Evolutionary conservation across 768 basidiomycete genomes (phyloP).

Genomic region (Termitomyces sp.): DNA sequence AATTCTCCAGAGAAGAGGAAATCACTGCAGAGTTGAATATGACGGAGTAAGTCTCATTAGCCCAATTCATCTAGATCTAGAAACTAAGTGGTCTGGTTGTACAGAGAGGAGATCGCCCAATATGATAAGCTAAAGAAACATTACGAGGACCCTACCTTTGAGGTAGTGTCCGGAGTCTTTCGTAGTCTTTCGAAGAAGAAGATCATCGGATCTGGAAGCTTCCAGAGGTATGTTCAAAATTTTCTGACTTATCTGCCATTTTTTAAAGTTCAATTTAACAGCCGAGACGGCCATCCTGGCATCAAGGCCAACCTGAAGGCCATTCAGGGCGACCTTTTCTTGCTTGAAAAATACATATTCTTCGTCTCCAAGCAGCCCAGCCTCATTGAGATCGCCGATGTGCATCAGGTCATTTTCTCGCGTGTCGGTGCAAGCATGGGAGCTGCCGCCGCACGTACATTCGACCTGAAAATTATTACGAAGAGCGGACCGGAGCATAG

Average conservation of each 20-base stretch:
- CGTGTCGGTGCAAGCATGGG: constrained; percentile 86
- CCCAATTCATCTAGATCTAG: neutral
- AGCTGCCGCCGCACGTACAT: constrained; percentile 82
- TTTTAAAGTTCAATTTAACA: constrained; percentile 23
- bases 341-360: constrained; percentile 97
- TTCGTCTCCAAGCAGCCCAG: constrained; percentile 96
- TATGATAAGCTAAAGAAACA: constrained; percentile 87
- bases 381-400: constrained; percentile 85
- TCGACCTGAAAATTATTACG: constrained; percentile 88
- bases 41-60: constrained; percentile 62
- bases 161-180: constrained; percentile 93
- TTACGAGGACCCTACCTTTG: constrained; percentile 93
- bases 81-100: neutral
- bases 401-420: constrained; percentile 89
- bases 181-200: constrained; percentile 88
- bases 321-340: constrained; percentile 93
- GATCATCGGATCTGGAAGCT: constrained; percentile 82
- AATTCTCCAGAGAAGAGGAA: constrained; percentile 96
- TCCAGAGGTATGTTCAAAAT: constrained; percentile 59
- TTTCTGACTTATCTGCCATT: neutral
- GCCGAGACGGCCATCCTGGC: constrained; percentile 87
- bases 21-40: constrained; percentile 94
- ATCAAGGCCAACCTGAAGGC: constrained; percentile 98
- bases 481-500: constrained; percentile 82
- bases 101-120: constrained; percentile 71